These are phyloP conservation scores for Metschnikowia colocasiae DNA, from an alignment of 805 yeast species.

Conservation along the genomic window DNA sequence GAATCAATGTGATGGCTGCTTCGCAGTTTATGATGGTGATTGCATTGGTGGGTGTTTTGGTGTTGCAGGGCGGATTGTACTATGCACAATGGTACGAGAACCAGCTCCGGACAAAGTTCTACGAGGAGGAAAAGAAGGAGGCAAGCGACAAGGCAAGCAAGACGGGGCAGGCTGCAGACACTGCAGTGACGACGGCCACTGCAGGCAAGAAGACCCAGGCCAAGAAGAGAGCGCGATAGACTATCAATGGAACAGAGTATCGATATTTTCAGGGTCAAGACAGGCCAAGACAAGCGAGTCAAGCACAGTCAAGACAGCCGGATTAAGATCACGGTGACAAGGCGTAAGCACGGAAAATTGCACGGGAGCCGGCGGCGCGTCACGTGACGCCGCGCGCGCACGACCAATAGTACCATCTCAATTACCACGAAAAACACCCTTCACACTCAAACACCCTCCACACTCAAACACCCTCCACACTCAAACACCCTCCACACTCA, in stretches of 20 bases:
- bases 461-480: background rate
- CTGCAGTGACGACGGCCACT: constrained; percentile 9
- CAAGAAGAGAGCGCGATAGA: constrained; percentile 18
- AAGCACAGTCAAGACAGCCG: background rate
- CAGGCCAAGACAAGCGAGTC: background rate
- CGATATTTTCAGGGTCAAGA: too few relatives aligned
- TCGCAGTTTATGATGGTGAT: constrained; percentile 73
- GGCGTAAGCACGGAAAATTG: background rate
- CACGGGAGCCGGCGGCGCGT: background rate
- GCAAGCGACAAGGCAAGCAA: background rate
- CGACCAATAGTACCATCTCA: constrained; percentile 4
- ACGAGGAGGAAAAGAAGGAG: constrained; percentile 10
- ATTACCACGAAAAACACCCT: background rate
- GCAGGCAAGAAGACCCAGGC: constrained; percentile 14
- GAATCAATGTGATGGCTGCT: constrained; percentile 89
- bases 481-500: background rate
- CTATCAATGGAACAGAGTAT: too few relatives aligned
- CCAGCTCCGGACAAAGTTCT: constrained; percentile 32
- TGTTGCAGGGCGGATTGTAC: constrained; percentile 84
- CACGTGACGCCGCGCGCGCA: constrained; percentile 4
- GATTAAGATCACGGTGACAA: too few relatives aligned
- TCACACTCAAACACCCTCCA: background rate
- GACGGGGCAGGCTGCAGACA: background rate
- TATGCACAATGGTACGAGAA: constrained; percentile 68
- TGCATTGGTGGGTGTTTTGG: constrained; percentile 70